These are phyloP conservation scores for Wallacemonas sp. DNA, from an alignment of 208 protist species.

Conservation along the genomic window DNA sequence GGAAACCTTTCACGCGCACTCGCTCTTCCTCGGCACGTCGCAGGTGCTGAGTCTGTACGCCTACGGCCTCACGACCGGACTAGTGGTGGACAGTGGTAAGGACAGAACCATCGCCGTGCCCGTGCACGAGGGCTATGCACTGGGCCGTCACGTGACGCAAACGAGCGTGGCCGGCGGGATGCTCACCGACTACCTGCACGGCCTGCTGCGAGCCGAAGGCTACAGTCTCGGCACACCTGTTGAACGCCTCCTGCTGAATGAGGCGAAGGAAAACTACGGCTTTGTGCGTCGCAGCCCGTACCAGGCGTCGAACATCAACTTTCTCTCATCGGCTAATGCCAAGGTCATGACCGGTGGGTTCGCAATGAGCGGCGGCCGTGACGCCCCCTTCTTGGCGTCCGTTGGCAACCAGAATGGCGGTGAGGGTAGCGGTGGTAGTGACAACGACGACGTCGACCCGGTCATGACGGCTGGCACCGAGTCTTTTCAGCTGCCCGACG, in stretches of 20 bases:
- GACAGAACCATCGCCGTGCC: slow-evolving; percentile 86
- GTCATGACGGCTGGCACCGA: slow-evolving; percentile 17
- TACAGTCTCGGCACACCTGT: slow-evolving; percentile 89
- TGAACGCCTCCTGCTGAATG: slow-evolving; percentile 85
- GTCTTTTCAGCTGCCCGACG: slow-evolving; percentile 85
- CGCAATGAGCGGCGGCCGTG: neutral
- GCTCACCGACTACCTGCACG: slow-evolving; percentile 85
- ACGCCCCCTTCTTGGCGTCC: neutral
- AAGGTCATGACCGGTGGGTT: neutral
- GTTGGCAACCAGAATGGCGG: neutral
- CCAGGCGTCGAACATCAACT: slow-evolving; percentile 2
- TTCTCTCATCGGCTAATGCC: neutral
- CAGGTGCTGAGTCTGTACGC: slow-evolving; percentile 93
- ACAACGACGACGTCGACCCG: neutral
- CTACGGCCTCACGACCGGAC: slow-evolving; percentile 92
- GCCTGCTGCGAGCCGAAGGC: slow-evolving; percentile 68
- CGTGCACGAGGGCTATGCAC: slow-evolving; percentile 92
- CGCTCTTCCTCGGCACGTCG: slow-evolving; percentile 89
- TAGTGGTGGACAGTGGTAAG: slow-evolving; percentile 93
- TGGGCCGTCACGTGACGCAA: slow-evolving; percentile 84
- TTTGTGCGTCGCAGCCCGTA: slow-evolving; percentile 56
- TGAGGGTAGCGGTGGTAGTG: neutral
- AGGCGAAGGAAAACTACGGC: slow-evolving; percentile 93
- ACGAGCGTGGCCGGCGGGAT: slow-evolving; percentile 73
- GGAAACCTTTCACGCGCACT: slow-evolving; percentile 93